A percentile compares a stretch with the other conserved stretches of the same genome.
These are phyloP conservation scores for Amylocystis lapponica DNA, from an alignment of 768 basidiomycete genomes.

Conservation along the genomic window DNA sequence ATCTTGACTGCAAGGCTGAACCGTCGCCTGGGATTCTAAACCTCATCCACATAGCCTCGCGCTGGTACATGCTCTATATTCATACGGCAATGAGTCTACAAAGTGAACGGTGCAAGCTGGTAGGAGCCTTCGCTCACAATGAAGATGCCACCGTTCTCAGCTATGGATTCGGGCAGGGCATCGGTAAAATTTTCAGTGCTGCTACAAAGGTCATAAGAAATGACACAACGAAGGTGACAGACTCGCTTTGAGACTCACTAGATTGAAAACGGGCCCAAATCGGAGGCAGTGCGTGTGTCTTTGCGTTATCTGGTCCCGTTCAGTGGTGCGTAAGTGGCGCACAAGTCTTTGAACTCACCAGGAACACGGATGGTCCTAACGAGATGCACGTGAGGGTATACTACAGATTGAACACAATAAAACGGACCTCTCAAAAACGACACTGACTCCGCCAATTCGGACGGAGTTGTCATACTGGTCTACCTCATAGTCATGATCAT, in stretches of 20 bases:
- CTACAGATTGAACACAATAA: too few relatives aligned
- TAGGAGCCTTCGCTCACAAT: too few relatives aligned
- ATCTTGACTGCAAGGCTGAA: too few relatives aligned
- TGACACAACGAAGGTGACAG: neutral
- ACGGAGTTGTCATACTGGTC: neutral
- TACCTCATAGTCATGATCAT: neutral
- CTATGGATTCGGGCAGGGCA: constrained; percentile 14
- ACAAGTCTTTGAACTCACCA: neutral
- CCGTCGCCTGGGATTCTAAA: too few relatives aligned
- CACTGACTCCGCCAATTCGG: neutral
- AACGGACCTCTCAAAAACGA: too few relatives aligned
- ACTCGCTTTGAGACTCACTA: constrained; percentile 12
- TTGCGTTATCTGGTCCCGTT: constrained; percentile 1
- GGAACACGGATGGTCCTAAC: neutral
- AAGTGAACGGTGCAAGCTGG: too few relatives aligned
- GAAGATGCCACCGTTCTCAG: constrained; percentile 20
- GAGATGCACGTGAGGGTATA: too few relatives aligned
- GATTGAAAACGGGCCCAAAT: constrained; percentile 17
- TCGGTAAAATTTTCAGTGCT: constrained; percentile 11
- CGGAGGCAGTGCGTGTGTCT: constrained; percentile 19
- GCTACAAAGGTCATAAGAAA: constrained; percentile 1
- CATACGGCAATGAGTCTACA: too few relatives aligned
- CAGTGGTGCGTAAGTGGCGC: neutral
- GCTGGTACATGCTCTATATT: too few relatives aligned
- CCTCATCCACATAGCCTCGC: too few relatives aligned